Evolutionary conservation across 192 early-diverging fungal species (phyloP), one percentile per base, ranked within the genome.

Genomic region (Coemansia pectinata): DNA sequence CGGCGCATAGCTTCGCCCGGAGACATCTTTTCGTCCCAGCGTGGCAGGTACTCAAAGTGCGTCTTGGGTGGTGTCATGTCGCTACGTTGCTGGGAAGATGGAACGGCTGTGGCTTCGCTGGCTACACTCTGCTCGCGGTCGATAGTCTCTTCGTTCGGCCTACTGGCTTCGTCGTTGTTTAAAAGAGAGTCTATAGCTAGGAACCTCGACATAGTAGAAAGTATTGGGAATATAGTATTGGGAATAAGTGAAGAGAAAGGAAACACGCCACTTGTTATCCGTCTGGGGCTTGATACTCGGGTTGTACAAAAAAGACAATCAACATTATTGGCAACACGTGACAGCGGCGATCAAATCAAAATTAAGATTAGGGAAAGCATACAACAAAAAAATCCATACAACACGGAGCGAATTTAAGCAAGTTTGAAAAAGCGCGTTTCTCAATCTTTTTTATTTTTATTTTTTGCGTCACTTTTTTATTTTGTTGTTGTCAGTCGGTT

Each of bases 1-100:
- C 63, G 69, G 21, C 57, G 75, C 69, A 83, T 55, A 5, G 55
- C 55, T 17, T 58, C 55, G 2, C 55, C 55, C 29, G 62, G 47
- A 5, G 62, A 48, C 68, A 70, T 29, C 55, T 31, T 58, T 34
- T 58, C 55, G 55, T 58, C 55, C 55, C 55, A 58, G n/a, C 27
- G 29, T 12, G 15, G 29, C 15, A 58, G 29, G 4, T 58, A 58
- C 14, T 58, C 55, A 4, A 29, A 2, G 55, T 58, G 55, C 1
- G 14, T 31, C 52, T 48, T 48, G 45, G 45, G 45, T 6, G 17
- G 45, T 19, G 45, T 1, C 17, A 17, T 17, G n/a, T 48, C 5
- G 17, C n/a, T 27, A 27, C 27, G 27, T 3, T 48, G 50, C 9
- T 52, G 19, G 50, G 23, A 19, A 4, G 50, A 21, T 21, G 9